phyloP scores from a whole-genome alignment of 2,329 filamentous ascomycete genomes.

The Trichophaea hybrida region DNA sequence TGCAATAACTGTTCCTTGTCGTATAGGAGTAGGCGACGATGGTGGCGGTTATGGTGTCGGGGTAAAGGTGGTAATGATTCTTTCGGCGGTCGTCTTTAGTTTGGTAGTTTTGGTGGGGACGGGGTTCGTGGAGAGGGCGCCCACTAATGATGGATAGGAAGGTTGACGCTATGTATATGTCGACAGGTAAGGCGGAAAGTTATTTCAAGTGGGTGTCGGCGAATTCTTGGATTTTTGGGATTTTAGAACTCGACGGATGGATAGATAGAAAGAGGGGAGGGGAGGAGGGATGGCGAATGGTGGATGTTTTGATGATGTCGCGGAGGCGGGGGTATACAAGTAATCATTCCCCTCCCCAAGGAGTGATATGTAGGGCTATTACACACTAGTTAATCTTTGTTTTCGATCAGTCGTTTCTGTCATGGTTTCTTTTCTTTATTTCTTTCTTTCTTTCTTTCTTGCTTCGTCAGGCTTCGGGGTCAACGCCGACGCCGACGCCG shows the following conservation, averaged over 20 bases:
- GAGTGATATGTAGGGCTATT: not conserved
- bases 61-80: not conserved
- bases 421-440: too few relatives aligned
- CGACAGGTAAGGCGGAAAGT: not conserved
- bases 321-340: not conserved
- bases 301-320: not conserved
- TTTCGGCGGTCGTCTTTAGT: not conserved
- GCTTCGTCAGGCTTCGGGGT: too few relatives aligned
- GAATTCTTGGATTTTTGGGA: not conserved
- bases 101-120: slow-evolving; percentile 1
- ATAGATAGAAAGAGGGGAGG: not conserved
- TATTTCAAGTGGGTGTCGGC: not conserved
- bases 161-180: not conserved
- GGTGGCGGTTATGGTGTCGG: not conserved
- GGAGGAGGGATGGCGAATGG: not conserved
- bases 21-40: not conserved
- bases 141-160: not conserved
- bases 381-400: not conserved
- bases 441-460: too few relatives aligned
- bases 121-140: not conserved
- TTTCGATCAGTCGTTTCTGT: too few relatives aligned
- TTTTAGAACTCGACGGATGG: not conserved
- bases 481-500: too few relatives aligned
- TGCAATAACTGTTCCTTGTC: not conserved
- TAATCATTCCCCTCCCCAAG: too few relatives aligned